Percentiles rank a stretch among this genome's conserved stretches.
These are phyloP conservation scores for Skeletonema costatum DNA, from an alignment of 108 stramenopile genomes.

Conservation along the genomic window DNA sequence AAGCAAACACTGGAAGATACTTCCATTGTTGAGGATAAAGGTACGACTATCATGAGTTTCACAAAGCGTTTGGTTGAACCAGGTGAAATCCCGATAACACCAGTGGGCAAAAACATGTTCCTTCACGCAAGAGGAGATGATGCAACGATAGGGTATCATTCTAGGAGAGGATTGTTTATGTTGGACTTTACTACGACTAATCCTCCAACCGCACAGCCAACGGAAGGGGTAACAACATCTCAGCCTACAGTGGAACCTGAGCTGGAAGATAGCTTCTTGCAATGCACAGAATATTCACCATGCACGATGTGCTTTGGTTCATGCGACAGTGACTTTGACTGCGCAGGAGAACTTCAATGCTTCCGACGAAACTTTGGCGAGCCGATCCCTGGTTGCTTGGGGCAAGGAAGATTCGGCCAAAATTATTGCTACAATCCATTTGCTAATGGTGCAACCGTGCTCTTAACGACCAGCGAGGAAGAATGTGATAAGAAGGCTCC, in stretches of 20 bases:
- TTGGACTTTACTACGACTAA: background rate
- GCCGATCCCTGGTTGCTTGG: slow-evolving; percentile 19
- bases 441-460: background rate
- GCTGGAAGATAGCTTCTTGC: background rate
- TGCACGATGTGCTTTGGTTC: slow-evolving; percentile 10
- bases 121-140: slow-evolving; percentile 21
- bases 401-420: slow-evolving; percentile 16
- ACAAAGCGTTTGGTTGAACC: slow-evolving; percentile 62
- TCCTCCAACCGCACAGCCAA: background rate
- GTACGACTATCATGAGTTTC: slow-evolving; percentile 53
- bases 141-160: slow-evolving; percentile 10
- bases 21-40: slow-evolving; percentile 41
- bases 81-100: slow-evolving; percentile 48
- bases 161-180: background rate
- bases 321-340: slow-evolving; percentile 16
- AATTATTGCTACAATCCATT: slow-evolving; percentile 30
- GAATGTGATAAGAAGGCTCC: slow-evolving; percentile 8
- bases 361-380: slow-evolving; percentile 14
- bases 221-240: background rate
- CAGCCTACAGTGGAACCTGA: background rate
- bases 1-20: slow-evolving; percentile 63
- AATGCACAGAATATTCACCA: background rate
- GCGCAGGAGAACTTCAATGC: slow-evolving; percentile 15
- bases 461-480: slow-evolving; percentile 16
- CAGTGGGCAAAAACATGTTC: slow-evolving; percentile 17